Conservation (phyloP, 1,284 basidiomycete species). For the Meripilus lineatus region DNA sequence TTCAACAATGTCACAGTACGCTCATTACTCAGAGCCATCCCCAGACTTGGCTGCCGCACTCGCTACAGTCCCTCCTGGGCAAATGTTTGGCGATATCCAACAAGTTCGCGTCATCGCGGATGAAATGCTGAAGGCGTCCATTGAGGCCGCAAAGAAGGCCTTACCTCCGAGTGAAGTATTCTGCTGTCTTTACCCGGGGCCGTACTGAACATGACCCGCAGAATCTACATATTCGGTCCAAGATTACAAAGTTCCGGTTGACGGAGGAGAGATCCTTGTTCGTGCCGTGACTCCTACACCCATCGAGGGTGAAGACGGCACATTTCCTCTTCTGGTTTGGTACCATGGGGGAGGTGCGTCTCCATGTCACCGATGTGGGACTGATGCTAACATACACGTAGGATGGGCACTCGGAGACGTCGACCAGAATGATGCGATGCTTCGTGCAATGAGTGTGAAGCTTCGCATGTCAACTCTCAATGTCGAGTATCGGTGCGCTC, state of each 20-base stretch:
- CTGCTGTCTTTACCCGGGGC: too few species aligned
- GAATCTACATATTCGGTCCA: conserved; percentile 11
- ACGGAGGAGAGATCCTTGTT: conserved; percentile 13
- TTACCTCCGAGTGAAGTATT: too few species aligned
- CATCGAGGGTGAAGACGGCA: background rate
- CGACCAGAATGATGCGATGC: conserved; percentile 13
- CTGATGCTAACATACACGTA: too few species aligned
- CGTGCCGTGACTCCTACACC: conserved; percentile 12
- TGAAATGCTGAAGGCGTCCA: too few species aligned
- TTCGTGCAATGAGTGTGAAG: conserved; percentile 6
- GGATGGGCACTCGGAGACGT: too few species aligned
- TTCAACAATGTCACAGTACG: background rate
- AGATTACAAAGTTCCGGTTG: conserved; percentile 13
- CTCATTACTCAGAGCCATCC: background rate
- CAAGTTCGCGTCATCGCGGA: too few species aligned
- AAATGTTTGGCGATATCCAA: too few species aligned
- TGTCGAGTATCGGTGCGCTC: conserved; percentile 6
- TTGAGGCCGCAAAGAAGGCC: too few species aligned
- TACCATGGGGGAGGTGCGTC: conserved; percentile 10
- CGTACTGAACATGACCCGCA: background rate
- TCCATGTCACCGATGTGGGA: too few species aligned
- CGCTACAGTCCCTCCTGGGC: too few species aligned
- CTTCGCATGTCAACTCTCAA: conserved; percentile 18
- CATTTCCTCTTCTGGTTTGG: conserved; percentile 8
- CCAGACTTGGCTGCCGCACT: background rate